Percentiles rank a stretch among this genome's conserved stretches.
Evolutionary conservation across 257 asterid genomes (phyloP).

Genomic region (Nicotiana attenuata): DNA sequence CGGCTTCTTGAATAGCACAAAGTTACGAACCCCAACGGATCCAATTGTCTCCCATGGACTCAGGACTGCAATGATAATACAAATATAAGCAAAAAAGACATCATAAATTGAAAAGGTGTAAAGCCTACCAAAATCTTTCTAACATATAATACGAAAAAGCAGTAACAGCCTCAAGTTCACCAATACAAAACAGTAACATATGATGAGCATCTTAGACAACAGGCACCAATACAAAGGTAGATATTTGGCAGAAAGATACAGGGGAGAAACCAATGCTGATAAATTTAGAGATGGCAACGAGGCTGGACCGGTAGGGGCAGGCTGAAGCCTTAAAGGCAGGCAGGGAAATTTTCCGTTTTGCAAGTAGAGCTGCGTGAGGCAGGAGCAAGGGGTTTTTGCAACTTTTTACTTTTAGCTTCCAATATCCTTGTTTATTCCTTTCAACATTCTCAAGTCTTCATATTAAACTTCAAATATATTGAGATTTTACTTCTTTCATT

Average conservation of each 20-base stretch:
- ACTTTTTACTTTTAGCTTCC: neutral
- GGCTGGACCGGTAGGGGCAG: neutral
- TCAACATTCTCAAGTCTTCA: neutral
- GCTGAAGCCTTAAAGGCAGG: neutral
- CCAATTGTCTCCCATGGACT: slow-evolving; percentile 88
- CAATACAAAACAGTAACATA: neutral
- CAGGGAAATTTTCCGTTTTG: neutral
- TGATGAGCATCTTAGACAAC: neutral
- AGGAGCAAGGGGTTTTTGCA: neutral
- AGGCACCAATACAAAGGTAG: neutral
- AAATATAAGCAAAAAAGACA: neutral
- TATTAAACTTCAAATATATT: neutral
- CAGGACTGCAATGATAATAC: slow-evolving; percentile 41
- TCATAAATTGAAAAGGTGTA: neutral
- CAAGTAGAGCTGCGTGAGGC: neutral
- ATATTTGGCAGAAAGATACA: neutral
- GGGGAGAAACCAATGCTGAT: neutral
- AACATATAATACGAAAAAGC: neutral
- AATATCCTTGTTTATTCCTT: neutral
- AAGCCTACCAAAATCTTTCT: neutral
- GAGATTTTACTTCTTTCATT: neutral
- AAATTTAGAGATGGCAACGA: neutral
- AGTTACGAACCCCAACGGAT: slow-evolving; percentile 69
- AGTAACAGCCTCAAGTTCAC: neutral
- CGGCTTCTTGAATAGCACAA: slow-evolving; percentile 89